These are phyloP conservation scores for Paracoccidioides brasiliensis DNA, from an alignment of 2,329 filamentous ascomycete genomes.

Conservation along the genomic window DNA sequence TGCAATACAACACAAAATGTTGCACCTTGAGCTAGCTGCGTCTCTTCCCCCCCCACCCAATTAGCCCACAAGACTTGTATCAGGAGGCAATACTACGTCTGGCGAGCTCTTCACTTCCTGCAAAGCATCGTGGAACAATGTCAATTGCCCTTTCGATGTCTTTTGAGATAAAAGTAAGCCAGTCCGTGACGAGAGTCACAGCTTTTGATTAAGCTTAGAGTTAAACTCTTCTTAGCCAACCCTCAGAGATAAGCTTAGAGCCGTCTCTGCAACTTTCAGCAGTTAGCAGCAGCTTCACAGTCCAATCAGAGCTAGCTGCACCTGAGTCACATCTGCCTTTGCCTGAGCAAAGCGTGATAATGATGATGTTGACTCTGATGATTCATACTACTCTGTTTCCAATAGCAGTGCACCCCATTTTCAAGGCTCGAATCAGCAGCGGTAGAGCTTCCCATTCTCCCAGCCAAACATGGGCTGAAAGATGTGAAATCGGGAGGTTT, in stretches of 20 bases:
- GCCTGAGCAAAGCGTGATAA: constrained; percentile 68
- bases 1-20: constrained; percentile 66
- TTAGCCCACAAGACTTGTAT: constrained; percentile 91
- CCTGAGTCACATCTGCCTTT: constrained; percentile 76
- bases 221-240: constrained; percentile 50
- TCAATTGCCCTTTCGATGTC: constrained; percentile 56
- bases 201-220: constrained; percentile 50
- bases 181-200: constrained; percentile 76
- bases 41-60: constrained; percentile 58
- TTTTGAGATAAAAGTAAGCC: constrained; percentile 57
- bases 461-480: constrained; percentile 63
- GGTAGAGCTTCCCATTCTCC: constrained; percentile 58
- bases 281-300: constrained; percentile 55
- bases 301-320: constrained; percentile 56
- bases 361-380: constrained; percentile 60
- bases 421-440: constrained; percentile 53
- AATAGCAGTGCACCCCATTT: constrained; percentile 50
- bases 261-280: constrained; percentile 66
- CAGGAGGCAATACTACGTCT: constrained; percentile 70
- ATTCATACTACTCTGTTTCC: constrained; percentile 72
- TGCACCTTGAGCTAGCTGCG: constrained; percentile 57
- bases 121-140: constrained; percentile 69
- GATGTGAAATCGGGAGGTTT: constrained; percentile 36
- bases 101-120: constrained; percentile 63
- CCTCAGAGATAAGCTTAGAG: constrained; percentile 64